Base-by-base conservation (phyloP, 768 basidiomycete species). In the Tricholoma matsutake region DNA sequence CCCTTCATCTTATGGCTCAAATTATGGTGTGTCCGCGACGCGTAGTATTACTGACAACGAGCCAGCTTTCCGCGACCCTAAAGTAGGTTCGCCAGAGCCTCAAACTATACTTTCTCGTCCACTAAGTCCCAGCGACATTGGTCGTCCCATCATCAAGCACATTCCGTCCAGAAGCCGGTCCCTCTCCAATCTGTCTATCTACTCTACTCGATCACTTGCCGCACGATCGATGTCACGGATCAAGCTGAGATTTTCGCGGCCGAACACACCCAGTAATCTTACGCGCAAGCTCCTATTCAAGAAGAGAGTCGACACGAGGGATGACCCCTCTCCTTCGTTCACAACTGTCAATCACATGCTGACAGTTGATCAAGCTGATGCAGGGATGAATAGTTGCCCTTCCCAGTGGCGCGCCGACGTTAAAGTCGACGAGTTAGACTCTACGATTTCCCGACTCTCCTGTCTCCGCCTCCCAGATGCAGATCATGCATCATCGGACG, bases 221-320 rank as follows among this genome's bases (percentile, higher is more conserved):
- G 75, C 80, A 22, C 75, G 76, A 20, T 81, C 84, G 43, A 75
- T 83, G 71, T 72, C 81, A 20, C 79, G 76, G 64, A 71, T 82
- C 43, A 85, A 81, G 67, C 68, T 72, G 51, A 83, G 81, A 66
- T 71, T 83, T 51, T 72, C 73, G n/a, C 71, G 77, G 39, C 66
- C 77, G 18, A 80, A 77, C 65, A 60, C 70, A 6, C 76, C 83
- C 3, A 77, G 79, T 65, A 84, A 78, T 64, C 74, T 88, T 60
- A 83, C 86, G 52, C 83, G 84, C 56, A 86, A 79, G 67, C 70
- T 88, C 3, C 70, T 84, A 7, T 79, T 79, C 62, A 81, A 77
- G 71, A 84, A 80, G 59, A 68, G 72, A 28, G 62, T 64, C 29
- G 62, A 59, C 10, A 22, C 28, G 45, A 45, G 56, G 57, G 10